Conservation (phyloP, 768 basidiomycete genomes). For the Tricholomella constricta region DNA sequence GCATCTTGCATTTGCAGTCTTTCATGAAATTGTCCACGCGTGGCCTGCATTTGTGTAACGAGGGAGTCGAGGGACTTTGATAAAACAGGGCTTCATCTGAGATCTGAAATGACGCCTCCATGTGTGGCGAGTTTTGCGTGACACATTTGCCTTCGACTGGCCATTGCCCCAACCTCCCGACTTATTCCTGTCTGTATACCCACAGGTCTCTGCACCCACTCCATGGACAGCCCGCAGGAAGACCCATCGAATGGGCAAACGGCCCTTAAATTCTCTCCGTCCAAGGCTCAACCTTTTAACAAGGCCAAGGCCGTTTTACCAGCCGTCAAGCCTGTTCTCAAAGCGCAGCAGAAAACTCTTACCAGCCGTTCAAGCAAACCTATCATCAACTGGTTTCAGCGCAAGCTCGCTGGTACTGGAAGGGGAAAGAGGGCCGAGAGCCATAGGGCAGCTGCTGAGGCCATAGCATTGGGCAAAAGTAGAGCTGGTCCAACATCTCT, state of each 20-base stretch:
- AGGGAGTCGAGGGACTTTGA: background rate
- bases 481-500: slow-evolving; percentile 27
- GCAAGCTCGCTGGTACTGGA: slow-evolving; percentile 75
- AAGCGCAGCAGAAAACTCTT: slow-evolving; percentile 59
- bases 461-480: slow-evolving; percentile 31
- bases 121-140: background rate
- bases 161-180: background rate
- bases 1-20: no score
- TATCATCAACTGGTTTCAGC: slow-evolving; percentile 88
- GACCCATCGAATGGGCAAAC: slow-evolving; percentile 19
- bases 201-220: slow-evolving; percentile 10
- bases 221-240: slow-evolving; percentile 5
- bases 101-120: background rate
- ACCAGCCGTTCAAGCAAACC: slow-evolving; percentile 77
- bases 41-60: background rate
- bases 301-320: slow-evolving; percentile 16
- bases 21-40: no score
- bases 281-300: slow-evolving; percentile 20
- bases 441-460: slow-evolving; percentile 31
- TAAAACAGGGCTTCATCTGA: background rate
- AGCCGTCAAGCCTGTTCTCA: slow-evolving; percentile 21
- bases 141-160: background rate
- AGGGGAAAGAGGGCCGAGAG: slow-evolving; percentile 53
- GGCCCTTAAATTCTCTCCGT: slow-evolving; percentile 21
- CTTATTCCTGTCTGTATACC: background rate